These are phyloP conservation scores for Globisporangium abappressorium DNA, from an alignment of 352 stramenopile genomes.

Conservation along the genomic window DNA sequence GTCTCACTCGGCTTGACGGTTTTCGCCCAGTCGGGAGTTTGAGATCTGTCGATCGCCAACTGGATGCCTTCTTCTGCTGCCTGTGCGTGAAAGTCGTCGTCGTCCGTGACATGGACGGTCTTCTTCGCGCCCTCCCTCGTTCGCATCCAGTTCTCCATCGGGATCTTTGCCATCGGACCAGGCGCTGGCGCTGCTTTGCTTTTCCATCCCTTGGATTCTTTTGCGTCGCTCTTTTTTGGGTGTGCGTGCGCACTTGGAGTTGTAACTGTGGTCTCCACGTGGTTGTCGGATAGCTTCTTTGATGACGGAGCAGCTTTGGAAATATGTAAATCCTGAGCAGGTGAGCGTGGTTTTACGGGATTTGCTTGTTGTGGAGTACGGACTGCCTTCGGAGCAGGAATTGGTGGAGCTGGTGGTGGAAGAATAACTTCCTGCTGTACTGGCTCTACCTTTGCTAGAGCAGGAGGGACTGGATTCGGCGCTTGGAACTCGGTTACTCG, in stretches of 20 bases:
- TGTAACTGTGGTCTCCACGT: not conserved
- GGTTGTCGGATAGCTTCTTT: not conserved
- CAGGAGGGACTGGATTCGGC: slow-evolving; percentile 26
- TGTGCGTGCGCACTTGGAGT: not conserved
- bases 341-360: not conserved
- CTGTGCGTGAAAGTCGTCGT: not conserved
- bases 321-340: not conserved
- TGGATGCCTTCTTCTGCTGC: not conserved
- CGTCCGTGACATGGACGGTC: slow-evolving; percentile 30
- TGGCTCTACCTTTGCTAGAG: slow-evolving; percentile 6
- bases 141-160: slow-evolving; percentile 75
- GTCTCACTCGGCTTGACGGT: slow-evolving; percentile 27
- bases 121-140: slow-evolving; percentile 56
- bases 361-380: not conserved
- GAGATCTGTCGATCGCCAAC: slow-evolving; percentile 45
- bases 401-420: slow-evolving; percentile 27
- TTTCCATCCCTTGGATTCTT: slow-evolving; percentile 40
- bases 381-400: slow-evolving; percentile 10
- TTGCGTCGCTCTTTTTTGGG: slow-evolving; percentile 16
- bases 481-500: slow-evolving; percentile 30
- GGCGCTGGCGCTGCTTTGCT: slow-evolving; percentile 39
- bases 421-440: slow-evolving; percentile 20
- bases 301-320: not conserved
- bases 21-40: slow-evolving; percentile 60
- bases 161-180: slow-evolving; percentile 48